Base-by-base conservation (phyloP, 2,329 filamentous ascomycete genomes). In the Phaeoacremonium minimum region DNA sequence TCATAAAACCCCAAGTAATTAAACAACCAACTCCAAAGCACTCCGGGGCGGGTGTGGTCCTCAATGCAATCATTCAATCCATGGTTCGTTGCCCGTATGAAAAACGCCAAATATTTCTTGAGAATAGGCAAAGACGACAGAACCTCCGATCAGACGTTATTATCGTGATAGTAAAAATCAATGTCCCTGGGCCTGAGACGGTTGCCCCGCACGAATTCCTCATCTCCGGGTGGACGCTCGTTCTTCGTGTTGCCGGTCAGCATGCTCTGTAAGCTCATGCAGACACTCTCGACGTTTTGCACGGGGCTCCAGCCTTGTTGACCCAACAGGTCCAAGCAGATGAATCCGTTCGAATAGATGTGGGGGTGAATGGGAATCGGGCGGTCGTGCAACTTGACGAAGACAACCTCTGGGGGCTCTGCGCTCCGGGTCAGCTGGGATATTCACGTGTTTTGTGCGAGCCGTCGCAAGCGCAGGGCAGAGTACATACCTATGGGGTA, bases 221-320 rank as follows among this genome's bases (percentile, higher is more conserved):
- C 86, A 54, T 98, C 89, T 4, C 91, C 93, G 1, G 85, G 84
- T 0, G 93, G 93, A 20, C 93, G 75, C 64, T 97, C 90, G 52
- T 91, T 84, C 65, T 90, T 91, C 9, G 79, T 84, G 60, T 98
- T 98, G 43, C 91, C 89, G 2, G 93, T 96, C 55, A 98, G 65
- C 93, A 98, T 98, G 67, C 88, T 95, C 65, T 98, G 93, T 37
- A 98, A 77, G 61, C 88, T 95, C 78, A 98, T 93, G 68, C 89
- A 96, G 17, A 98, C 83, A 53, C 86, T 95, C 68, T 97, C 91
- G 7, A 96, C 93, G 41, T 91, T 96, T 58, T 98, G 93, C 0
- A 98, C 91, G 0, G 93, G 93, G 32, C 85, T 93, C 93, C 93
- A 98, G 38, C 93, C 93, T 45, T 88, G 83, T 8, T 77, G 71